Percentiles rank a stretch among this genome's conserved stretches.
phyloP scores from a whole-genome alignment of 495 filamentous ascomycete species.

The Oleoguttula mirabilis region DNA sequence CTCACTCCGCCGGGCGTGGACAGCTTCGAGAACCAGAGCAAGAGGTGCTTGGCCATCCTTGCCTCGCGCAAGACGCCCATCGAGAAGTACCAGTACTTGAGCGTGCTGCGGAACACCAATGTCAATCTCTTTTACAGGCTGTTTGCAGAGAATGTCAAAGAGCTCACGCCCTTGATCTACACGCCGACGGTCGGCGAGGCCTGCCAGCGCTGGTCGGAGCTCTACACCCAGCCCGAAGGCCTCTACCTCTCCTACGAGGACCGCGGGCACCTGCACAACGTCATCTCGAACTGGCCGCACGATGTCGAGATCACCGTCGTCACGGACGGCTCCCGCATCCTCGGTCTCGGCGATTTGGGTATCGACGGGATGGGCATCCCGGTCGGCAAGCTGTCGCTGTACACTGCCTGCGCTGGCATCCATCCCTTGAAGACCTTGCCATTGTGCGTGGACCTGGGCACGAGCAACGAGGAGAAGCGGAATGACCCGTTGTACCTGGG shows the following conservation, averaged over 20 bases:
- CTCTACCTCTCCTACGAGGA: constrained; percentile 89
- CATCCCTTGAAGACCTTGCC: constrained; percentile 84
- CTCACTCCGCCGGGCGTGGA: constrained; percentile 60
- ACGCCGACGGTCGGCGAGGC: constrained; percentile 96
- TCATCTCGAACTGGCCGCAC: constrained; percentile 84
- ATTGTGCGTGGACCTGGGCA: constrained; percentile 83
- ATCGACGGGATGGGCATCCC: constrained; percentile 98
- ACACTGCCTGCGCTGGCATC: constrained; percentile 94
- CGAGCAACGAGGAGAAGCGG: constrained; percentile 74
- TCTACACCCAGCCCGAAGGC: constrained; percentile 92
- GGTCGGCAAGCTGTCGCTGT: constrained; percentile 82
- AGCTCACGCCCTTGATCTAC: constrained; percentile 90
- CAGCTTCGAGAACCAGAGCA: constrained; percentile 53
- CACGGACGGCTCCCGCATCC: constrained; percentile 91
- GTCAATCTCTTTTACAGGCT: constrained; percentile 91
- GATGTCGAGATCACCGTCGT: constrained; percentile 93
- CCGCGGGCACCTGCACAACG: constrained; percentile 64
- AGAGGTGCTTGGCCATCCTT: constrained; percentile 64
- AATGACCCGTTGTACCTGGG: constrained; percentile 93
- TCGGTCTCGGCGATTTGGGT: constrained; percentile 90
- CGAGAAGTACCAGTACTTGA: constrained; percentile 92
- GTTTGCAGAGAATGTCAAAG: constrained; percentile 76
- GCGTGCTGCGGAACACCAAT: constrained; percentile 75
- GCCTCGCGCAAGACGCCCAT: constrained; percentile 64
- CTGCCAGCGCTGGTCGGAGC: constrained; percentile 86